These are phyloP conservation scores for Wallemia mellicola DNA, from an alignment of 1,284 basidiomycete genomes.

Conservation along the genomic window DNA sequence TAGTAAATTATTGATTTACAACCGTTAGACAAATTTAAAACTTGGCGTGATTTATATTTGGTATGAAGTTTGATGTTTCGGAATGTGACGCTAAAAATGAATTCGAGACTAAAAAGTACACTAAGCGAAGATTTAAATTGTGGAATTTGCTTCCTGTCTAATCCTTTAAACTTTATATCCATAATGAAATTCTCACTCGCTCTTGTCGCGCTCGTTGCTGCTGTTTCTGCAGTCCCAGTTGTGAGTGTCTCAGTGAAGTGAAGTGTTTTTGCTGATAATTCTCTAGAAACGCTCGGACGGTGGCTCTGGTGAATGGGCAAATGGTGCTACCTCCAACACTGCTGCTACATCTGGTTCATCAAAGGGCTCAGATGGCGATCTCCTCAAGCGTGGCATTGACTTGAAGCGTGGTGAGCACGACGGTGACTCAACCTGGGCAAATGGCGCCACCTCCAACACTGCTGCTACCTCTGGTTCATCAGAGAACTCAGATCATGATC, in stretches of 20 bases:
- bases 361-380: not conserved
- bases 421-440: not conserved
- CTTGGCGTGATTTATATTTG: not conserved
- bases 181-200: not conserved
- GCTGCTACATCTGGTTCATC: not conserved
- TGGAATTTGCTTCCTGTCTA: no score
- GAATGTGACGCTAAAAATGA: no score
- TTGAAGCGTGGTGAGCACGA: not conserved
- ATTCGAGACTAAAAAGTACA: no score
- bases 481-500: not conserved
- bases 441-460: not conserved
- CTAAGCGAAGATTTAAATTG: no score
- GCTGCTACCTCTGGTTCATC: not conserved
- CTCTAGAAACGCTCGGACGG: not conserved
- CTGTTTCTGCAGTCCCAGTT: not conserved
- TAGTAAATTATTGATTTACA: no score
- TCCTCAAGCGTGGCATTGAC: not conserved
- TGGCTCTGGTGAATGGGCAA: not conserved
- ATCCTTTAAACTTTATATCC: no score
- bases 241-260: no score
- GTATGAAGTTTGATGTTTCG: not conserved
- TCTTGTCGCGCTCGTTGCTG: not conserved
- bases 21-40: not conserved
- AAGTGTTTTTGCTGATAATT: no score
- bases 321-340: not conserved